Evolutionary conservation across 148 eudicot species (phyloP), one percentile per base, ranked within the genome.

Genomic region (Camellia sinensis): DNA sequence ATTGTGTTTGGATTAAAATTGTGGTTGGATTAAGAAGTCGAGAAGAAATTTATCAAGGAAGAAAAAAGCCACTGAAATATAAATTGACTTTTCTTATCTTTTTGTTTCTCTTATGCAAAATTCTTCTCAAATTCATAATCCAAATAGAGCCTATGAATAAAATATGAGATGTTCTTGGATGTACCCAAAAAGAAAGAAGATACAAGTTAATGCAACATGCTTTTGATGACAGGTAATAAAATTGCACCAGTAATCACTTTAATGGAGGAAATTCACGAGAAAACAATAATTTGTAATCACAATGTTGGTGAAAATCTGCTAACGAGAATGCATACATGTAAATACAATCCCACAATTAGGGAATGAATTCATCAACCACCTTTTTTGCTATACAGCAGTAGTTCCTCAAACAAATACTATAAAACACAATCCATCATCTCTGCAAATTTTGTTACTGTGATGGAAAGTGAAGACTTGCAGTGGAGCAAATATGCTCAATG

Each of bases 361-460:
- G 77, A 14, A 40, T 9, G 52, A 15, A 7, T 74, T 74, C 52
- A 74, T 74, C 21, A 3, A 15, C 66, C 45, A 11, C 37, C 37
- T 29, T 41, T 40, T 73, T 73, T 50, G 7, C 77, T 74, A 74
- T 74, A 59, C 77, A 74, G 12, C 77, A 74, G 12, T 59, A 14
- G 8, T 41, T 9, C 7, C 19, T 45, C 15, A 3, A 17, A 74
- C 52, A 40, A 17, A 57, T 18, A 40, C 48, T 1, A 74, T 56
- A 41, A 41, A 29, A 29, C 37, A 29, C 43, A 13, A 2, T 17
- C 53, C 6, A 13, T 19, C 7, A 4, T 17, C 29, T 54, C 50
- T 18, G 22, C 65, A 17, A 56, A 6, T 8, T 41, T 2, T 18
- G 14, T 56, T 45, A 19, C 41, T 64, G 0, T 15, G 0, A 74